Base-by-base conservation (phyloP, 2,329 filamentous ascomycete species). In the Fusarium mundagurra region DNA sequence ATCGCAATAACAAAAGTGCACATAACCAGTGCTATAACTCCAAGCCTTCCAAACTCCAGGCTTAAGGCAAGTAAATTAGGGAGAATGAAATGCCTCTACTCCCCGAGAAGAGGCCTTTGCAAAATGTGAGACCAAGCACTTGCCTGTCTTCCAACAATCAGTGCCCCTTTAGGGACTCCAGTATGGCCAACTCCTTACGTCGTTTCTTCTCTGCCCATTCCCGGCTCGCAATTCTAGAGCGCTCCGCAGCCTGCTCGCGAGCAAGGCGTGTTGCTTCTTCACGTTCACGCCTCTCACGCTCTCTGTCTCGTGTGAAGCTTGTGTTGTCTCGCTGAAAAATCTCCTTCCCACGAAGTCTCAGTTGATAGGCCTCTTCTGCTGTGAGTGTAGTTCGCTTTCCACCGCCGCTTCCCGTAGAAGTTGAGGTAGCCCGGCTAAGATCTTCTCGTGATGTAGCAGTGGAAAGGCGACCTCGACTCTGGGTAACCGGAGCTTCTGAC, bases 191-290 rank as follows among this genome's bases (percentile, higher is more conserved):
- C 62, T 82, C 82, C 77, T 85, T 87, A 24, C 80, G 83, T 43
- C 84, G 84, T 78, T 88, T 87, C 81, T 87, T 90, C 78, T 91
- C 89, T 17, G 89, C 89, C 89, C 90, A 92, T 75, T 91, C 88
- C 39, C 89, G 86, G 73, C 89, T 89, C 67, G 88, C 85, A 78
- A 86, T 84, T 61, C 90, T 86, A 61, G 89, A 90, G 76, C 88
- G 85, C 80, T 92, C 89, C 16, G 90, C 90, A 31, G 90, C 90
- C 76, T 90, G 84, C 75, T 90, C 87, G 50, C 90, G 84, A 13
- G 90, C 89, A 62, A 84, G 77, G 76, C 87, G 89, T 20, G 89
- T 86, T 43, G 85, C 83, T 54, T 82, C 80, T 74, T 92, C 89
- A 39, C 89, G 86, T 69, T 89, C 87, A 14, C 84, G 84, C 74